phyloP scores from a whole-genome alignment of 371 early-diverging fungal species.

The Mucor racemosus region DNA sequence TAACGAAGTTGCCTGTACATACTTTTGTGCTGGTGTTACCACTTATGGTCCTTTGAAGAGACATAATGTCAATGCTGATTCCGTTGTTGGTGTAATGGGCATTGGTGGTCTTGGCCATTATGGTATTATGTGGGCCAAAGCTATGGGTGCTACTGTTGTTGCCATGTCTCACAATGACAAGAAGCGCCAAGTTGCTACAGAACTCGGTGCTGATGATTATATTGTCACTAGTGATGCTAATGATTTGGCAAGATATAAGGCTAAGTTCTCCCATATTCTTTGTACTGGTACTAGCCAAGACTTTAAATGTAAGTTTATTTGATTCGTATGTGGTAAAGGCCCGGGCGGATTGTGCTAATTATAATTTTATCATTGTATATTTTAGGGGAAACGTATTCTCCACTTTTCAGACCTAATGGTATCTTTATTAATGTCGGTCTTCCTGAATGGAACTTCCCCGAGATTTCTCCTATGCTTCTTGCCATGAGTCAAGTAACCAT shows the following conservation, averaged over 20 bases:
- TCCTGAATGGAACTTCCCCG: constrained; percentile 58
- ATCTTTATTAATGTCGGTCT: constrained; percentile 62
- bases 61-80: constrained; percentile 52
- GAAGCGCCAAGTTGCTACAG: constrained; percentile 40
- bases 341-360: neutral
- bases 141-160: constrained; percentile 69
- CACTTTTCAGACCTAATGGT: constrained; percentile 35
- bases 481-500: constrained; percentile 48
- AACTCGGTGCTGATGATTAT: constrained; percentile 43
- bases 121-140: constrained; percentile 59
- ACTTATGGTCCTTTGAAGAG: constrained; percentile 63
- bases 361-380: constrained; percentile 21
- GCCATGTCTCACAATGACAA: constrained; percentile 38
- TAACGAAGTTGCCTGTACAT: constrained; percentile 55
- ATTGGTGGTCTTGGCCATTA: constrained; percentile 75
- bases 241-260: constrained; percentile 54
- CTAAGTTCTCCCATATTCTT: constrained; percentile 36
- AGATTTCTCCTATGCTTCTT: constrained; percentile 20
- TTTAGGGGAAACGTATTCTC: constrained; percentile 38
- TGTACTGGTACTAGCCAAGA: constrained; percentile 49
- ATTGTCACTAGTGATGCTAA: constrained; percentile 45
- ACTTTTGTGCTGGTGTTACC: constrained; percentile 63
- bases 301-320: constrained; percentile 27
- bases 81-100: constrained; percentile 61
- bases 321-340: neutral